Evolutionary conservation across 2,329 filamentous ascomycete species (phyloP).

Genomic region (Claviceps digitariae): DNA sequence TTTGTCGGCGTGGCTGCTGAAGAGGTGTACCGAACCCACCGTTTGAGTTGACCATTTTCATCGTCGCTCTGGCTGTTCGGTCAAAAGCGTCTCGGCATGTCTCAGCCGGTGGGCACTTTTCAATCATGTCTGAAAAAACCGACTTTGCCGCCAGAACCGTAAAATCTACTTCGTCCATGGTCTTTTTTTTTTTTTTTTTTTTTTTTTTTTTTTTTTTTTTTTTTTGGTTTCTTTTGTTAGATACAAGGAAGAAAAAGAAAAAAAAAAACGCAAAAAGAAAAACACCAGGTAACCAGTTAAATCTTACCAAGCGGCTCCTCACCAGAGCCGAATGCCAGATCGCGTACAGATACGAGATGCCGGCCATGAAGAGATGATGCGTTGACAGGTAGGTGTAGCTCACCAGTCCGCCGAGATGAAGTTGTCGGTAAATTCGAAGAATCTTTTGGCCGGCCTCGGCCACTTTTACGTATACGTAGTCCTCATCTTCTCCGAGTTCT

Average conservation of each 20-base stretch:
- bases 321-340: constrained; percentile 94
- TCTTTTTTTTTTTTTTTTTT: constrained; percentile 34
- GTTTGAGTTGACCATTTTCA: constrained; percentile 84
- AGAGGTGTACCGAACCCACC: constrained; percentile 55
- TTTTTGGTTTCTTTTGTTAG: constrained; percentile 15
- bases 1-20: constrained; percentile 15
- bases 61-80: constrained; percentile 85
- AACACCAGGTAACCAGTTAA: background rate
- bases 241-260: background rate
- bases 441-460: constrained; percentile 92
- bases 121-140: constrained; percentile 78
- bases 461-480: constrained; percentile 84
- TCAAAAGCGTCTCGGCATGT: constrained; percentile 91
- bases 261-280: background rate
- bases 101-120: constrained; percentile 90
- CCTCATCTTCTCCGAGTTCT: constrained; percentile 68
- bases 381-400: constrained; percentile 95
- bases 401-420: constrained; percentile 77
- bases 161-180: constrained; percentile 94
- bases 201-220: constrained; percentile 37
- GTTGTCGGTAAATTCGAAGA: constrained; percentile 74
- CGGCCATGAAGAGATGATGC: constrained; percentile 94
- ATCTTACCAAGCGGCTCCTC: constrained; percentile 65
- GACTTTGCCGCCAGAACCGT: constrained; percentile 89
- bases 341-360: constrained; percentile 89